These are phyloP conservation scores for Platismatia glauca DNA, from an alignment of 495 filamentous ascomycete species.

Conservation along the genomic window DNA sequence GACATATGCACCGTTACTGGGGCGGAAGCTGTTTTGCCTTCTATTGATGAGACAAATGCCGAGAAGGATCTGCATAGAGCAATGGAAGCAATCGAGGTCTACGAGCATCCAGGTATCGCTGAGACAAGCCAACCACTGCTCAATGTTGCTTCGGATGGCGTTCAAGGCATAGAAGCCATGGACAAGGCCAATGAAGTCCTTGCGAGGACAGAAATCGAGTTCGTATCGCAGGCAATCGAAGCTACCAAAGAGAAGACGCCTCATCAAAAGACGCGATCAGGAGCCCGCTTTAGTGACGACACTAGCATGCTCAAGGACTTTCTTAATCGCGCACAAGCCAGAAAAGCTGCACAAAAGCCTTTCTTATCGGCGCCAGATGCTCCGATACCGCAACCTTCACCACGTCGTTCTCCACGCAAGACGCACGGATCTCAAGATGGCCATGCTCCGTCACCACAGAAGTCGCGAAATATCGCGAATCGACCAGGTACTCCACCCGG, in stretches of 20 bases:
- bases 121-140: not conserved
- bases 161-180: constrained; percentile 1
- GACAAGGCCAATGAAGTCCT: constrained; percentile 9
- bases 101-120: constrained; percentile 2
- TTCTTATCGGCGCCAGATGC: constrained; percentile 18
- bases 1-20: too few species aligned
- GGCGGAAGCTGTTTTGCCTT: not conserved
- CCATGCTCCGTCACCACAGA: constrained; percentile 47
- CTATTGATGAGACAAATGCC: not conserved
- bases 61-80: constrained; percentile 15
- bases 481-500: constrained; percentile 24
- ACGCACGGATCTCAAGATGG: constrained; percentile 43
- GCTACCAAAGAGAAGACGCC: constrained; percentile 1
- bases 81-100: constrained; percentile 16
- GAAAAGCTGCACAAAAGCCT: constrained; percentile 44
- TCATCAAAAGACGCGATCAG: constrained; percentile 21
- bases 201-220: constrained; percentile 11
- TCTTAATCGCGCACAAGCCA: constrained; percentile 50
- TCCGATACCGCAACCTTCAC: constrained; percentile 27
- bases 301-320: constrained; percentile 53
- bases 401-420: constrained; percentile 38
- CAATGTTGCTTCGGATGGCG: not conserved
- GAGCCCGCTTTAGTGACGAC: constrained; percentile 39
- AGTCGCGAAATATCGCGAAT: constrained; percentile 29
- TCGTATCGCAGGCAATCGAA: constrained; percentile 8